phyloP scores from a whole-genome alignment of 2,329 filamentous ascomycete genomes.

The Scopulariopsis brevicaulis region DNA sequence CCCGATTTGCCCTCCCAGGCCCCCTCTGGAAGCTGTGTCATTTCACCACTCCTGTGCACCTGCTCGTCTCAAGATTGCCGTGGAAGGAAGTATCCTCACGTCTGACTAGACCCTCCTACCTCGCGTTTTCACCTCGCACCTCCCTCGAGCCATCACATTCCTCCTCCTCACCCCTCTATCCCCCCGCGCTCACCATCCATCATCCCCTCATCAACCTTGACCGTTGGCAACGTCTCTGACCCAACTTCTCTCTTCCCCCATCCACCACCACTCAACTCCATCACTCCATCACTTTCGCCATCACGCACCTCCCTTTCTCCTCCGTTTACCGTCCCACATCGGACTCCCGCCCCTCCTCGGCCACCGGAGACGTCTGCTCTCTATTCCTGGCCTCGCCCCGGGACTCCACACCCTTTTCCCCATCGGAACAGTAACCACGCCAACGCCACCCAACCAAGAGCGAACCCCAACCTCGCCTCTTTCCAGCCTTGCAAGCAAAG shows the following conservation, averaged over 20 bases:
- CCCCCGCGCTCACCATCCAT: slow-evolving; percentile 10
- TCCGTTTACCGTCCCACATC: slow-evolving; percentile 7
- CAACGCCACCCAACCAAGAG: neutral
- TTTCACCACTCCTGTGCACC: neutral
- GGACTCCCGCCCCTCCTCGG: neutral
- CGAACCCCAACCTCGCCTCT: neutral
- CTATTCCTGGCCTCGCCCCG: neutral
- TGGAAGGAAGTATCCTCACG: slow-evolving; percentile 3
- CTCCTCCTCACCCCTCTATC: slow-evolving; percentile 9
- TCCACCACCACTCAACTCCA: neutral
- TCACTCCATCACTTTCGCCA: neutral
- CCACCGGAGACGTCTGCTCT: neutral
- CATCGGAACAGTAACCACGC: neutral
- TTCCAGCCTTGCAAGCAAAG: neutral
- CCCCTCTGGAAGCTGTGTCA: neutral
- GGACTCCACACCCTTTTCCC: neutral
- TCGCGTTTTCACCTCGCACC: slow-evolving; percentile 2
- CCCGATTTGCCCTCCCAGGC: neutral
- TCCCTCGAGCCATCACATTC: slow-evolving; percentile 2
- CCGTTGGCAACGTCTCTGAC: slow-evolving; percentile 3
- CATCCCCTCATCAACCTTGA: slow-evolving; percentile 10
- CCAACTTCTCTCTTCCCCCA: neutral
- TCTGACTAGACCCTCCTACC: slow-evolving; percentile 1
- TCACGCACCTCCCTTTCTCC: neutral
- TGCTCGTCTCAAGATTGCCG: neutral